Evolutionary conservation across 1,139 yeast genomes (phyloP).

Genomic region (Candida sojae): DNA sequence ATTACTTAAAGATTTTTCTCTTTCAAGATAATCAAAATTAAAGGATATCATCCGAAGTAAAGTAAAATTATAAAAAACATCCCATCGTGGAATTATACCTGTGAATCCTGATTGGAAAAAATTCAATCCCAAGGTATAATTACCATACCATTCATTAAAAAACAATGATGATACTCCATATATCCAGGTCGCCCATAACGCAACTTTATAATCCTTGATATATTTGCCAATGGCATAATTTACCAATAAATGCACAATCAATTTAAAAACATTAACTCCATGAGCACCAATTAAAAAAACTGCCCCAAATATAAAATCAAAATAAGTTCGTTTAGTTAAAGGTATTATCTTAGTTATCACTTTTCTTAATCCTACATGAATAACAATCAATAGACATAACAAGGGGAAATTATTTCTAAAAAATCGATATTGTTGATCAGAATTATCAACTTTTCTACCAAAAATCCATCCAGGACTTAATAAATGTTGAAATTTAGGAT

Average conservation of each 20-base stretch:
- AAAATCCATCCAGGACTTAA: constrained; percentile 75
- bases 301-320: constrained; percentile 74
- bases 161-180: constrained; percentile 79
- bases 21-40: constrained; percentile 71
- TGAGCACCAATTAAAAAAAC: constrained; percentile 74
- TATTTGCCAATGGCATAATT: constrained; percentile 57
- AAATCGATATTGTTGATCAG: constrained; percentile 86
- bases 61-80: constrained; percentile 90
- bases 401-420: constrained; percentile 79
- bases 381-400: constrained; percentile 51
- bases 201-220: constrained; percentile 28
- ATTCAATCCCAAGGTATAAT: constrained; percentile 51
- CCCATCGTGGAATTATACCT: constrained; percentile 92
- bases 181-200: constrained; percentile 59
- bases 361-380: constrained; percentile 57
- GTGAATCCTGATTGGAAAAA: constrained; percentile 58
- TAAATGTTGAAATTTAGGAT: constrained; percentile 58
- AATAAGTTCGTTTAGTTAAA: constrained; percentile 42
- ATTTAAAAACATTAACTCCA: constrained; percentile 70
- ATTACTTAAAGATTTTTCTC: constrained; percentile 24
- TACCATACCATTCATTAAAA: constrained; percentile 68
- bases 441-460: constrained; percentile 82
- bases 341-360: constrained; percentile 21
- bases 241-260: constrained; percentile 56
- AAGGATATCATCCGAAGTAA: constrained; percentile 81